Percentiles rank a stretch among this genome's conserved stretches.
phyloP scores from a whole-genome alignment of 805 yeast species.

The Cyberlindnera samutprakarnensis region DNA sequence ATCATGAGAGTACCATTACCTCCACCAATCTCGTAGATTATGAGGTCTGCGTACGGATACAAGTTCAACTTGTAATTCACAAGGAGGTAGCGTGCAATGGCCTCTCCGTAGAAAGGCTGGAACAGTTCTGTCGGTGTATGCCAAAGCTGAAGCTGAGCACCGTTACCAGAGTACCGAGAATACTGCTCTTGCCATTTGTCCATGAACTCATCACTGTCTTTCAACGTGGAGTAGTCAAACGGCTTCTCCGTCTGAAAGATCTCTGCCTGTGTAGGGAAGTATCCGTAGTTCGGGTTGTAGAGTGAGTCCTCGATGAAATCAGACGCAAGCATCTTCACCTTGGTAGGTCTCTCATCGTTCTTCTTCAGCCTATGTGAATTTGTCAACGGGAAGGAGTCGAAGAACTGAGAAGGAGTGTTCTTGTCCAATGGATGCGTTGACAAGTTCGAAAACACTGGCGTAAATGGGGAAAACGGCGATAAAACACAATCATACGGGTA shows the following conservation, averaged over 20 bases:
- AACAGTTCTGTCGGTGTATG: slow-evolving; percentile 87
- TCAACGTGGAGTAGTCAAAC: slow-evolving; percentile 49
- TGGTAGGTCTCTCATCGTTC: slow-evolving; percentile 41
- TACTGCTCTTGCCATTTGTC: slow-evolving; percentile 60
- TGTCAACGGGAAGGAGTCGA: slow-evolving; percentile 15
- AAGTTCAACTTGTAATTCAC: slow-evolving; percentile 61
- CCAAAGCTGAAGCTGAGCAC: slow-evolving; percentile 55
- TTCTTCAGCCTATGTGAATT: slow-evolving; percentile 18
- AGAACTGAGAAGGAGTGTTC: slow-evolving; percentile 11
- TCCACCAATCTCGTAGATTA: slow-evolving; percentile 83
- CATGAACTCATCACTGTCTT: slow-evolving; percentile 64
- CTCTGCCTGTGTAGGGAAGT: slow-evolving; percentile 70
- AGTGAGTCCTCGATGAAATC: slow-evolving; percentile 83
- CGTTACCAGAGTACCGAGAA: slow-evolving; percentile 35
- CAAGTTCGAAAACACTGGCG: slow-evolving; percentile 9
- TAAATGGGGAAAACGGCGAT: slow-evolving; percentile 10
- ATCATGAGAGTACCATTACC: slow-evolving; percentile 86
- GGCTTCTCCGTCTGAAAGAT: slow-evolving; percentile 64
- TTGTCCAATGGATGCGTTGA: slow-evolving; percentile 15
- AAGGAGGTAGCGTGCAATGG: slow-evolving; percentile 72
- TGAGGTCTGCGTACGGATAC: slow-evolving; percentile 64
- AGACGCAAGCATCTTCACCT: slow-evolving; percentile 61
- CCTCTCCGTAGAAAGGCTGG: slow-evolving; percentile 79
- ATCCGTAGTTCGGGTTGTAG: slow-evolving; percentile 78
- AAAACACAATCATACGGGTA: slow-evolving; percentile 10